These are phyloP conservation scores for Ophiostoma tasmaniense DNA, from an alignment of 2,329 filamentous ascomycete genomes.

Conservation along the genomic window DNA sequence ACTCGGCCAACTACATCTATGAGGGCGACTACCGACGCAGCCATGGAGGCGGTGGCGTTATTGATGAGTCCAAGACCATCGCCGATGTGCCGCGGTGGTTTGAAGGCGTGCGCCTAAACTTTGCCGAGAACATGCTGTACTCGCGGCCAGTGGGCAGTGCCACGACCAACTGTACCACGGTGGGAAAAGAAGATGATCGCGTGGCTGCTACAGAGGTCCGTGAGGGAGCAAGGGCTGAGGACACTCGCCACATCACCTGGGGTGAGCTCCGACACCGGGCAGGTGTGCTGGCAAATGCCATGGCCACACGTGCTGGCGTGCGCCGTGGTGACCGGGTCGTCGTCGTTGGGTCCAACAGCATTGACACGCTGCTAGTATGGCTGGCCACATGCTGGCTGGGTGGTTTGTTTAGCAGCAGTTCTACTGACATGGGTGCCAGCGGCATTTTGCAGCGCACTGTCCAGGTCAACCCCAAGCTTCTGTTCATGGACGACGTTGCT, in stretches of 20 bases:
- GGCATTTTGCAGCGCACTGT: constrained; percentile 66
- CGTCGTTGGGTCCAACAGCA: constrained; percentile 64
- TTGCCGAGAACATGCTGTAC: constrained; percentile 72
- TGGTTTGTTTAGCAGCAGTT: constrained; percentile 65
- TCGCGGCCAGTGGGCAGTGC: constrained; percentile 32
- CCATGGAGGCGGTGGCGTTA: constrained; percentile 35
- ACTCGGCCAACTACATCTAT: constrained; percentile 52
- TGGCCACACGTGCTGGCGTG: constrained; percentile 55
- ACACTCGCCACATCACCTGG: constrained; percentile 55
- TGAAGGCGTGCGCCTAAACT: constrained; percentile 63
- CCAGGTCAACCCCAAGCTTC: constrained; percentile 66
- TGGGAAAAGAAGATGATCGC: constrained; percentile 60
- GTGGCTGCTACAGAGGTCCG: constrained; percentile 65
- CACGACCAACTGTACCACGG: constrained; percentile 32
- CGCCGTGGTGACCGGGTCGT: constrained; percentile 65
- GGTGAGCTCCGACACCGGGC: constrained; percentile 52
- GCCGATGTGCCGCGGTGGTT: constrained; percentile 71
- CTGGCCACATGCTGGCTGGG: constrained; percentile 63
- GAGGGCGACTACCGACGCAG: constrained; percentile 42
- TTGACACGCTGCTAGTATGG: constrained; percentile 65
- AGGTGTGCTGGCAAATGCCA: constrained; percentile 53
- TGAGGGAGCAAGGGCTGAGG: constrained; percentile 47
- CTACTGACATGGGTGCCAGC: constrained; percentile 75
- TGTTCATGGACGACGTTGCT: constrained; percentile 77
- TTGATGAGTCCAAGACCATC: constrained; percentile 63